These are phyloP conservation scores for Ustilago nuda DNA, from an alignment of 1,284 basidiomycete species.

Conservation along the genomic window DNA sequence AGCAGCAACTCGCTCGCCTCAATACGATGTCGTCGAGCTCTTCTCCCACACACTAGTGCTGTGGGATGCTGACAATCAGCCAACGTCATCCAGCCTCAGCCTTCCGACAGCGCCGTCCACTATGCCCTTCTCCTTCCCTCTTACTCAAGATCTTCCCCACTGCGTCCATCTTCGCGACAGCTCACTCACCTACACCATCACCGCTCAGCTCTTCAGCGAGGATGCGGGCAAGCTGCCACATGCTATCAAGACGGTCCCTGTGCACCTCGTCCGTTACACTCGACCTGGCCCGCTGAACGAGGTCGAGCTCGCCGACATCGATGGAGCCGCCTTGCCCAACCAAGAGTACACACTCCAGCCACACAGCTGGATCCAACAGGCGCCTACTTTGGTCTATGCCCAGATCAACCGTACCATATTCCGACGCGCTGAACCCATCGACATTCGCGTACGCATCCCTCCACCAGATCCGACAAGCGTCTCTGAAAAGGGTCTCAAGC, in stretches of 20 bases:
- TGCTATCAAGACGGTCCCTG: constrained; percentile 40
- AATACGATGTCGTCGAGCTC: constrained; percentile 39
- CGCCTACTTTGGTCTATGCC: constrained; percentile 51
- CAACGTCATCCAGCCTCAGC: constrained; percentile 29
- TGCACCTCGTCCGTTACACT: constrained; percentile 64
- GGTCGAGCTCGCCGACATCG: constrained; percentile 30
- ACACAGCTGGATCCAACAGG: constrained; percentile 49
- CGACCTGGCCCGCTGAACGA: constrained; percentile 46
- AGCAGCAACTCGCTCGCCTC: neutral
- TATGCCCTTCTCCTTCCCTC: constrained; percentile 63
- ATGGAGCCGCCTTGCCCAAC: constrained; percentile 22
- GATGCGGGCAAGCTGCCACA: constrained; percentile 27
- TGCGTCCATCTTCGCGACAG: constrained; percentile 62
- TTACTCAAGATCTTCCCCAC: constrained; percentile 65
- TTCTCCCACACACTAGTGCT: constrained; percentile 51
- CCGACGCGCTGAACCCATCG: constrained; percentile 64
- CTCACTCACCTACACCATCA: constrained; percentile 57
- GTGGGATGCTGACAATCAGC: constrained; percentile 47
- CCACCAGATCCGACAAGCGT: constrained; percentile 51
- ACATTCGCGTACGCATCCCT: constrained; percentile 61
- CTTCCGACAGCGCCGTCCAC: constrained; percentile 43
- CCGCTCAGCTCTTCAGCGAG: constrained; percentile 50
- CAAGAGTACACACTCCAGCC: constrained; percentile 50
- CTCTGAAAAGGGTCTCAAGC: constrained; percentile 55
- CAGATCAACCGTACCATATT: constrained; percentile 63